Conservation (phyloP, 345 rosid genomes). For the Alliaria petiolata region DNA sequence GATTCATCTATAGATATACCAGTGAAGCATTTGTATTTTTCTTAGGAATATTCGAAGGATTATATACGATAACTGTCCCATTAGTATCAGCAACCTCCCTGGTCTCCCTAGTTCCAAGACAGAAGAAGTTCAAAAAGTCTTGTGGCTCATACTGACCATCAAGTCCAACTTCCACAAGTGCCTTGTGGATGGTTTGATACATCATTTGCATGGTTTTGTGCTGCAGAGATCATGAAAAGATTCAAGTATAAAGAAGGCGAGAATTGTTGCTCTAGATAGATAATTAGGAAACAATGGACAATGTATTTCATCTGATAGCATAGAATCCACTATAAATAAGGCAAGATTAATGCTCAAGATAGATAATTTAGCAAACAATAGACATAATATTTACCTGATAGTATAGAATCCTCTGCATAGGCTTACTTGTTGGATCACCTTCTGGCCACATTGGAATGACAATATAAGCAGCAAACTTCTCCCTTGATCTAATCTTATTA, state of each 20-base stretch:
- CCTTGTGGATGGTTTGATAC: conserved; percentile 73
- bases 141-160: conserved; percentile 71
- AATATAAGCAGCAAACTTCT: conserved; percentile 83
- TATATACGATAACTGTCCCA: conserved; percentile 24
- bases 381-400: conserved; percentile 61
- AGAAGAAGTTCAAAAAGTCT: conserved; percentile 87
- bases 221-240: conserved; percentile 38
- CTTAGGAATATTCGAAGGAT: conserved; percentile 22
- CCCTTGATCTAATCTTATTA: conserved; percentile 67
- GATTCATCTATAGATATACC: conserved; percentile 40
- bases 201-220: conserved; percentile 93
- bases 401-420: conserved; percentile 70
- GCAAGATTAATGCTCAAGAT: neutral
- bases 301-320: no score
- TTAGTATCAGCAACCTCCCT: conserved; percentile 47
- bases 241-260: neutral
- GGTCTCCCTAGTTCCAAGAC: conserved; percentile 92
- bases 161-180: conserved; percentile 70
- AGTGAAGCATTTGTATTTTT: conserved; percentile 40
- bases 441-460: conserved; percentile 98
- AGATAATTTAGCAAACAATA: neutral
- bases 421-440: conserved; percentile 56
- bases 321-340: no score
- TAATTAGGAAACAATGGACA: no score
- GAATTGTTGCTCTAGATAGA: no score